Evolutionary conservation across 495 filamentous ascomycete genomes (phyloP).

Genomic region (Pyrenula aspistea): DNA sequence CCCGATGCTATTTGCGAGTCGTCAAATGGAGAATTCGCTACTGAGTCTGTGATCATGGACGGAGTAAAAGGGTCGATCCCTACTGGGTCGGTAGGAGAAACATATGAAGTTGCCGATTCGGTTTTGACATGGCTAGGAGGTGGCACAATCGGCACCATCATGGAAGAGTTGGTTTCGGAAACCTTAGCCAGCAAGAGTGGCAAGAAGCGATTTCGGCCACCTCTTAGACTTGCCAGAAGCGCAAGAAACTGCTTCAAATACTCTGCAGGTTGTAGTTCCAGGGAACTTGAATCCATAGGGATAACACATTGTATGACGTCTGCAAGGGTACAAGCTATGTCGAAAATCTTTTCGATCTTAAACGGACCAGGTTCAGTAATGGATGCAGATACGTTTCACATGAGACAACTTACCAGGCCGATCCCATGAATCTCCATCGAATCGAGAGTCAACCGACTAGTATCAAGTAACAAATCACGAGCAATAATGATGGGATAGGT

Average conservation of each 20-base stretch:
- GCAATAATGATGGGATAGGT: slow-evolving; percentile 59
- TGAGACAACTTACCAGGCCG: slow-evolving; percentile 41
- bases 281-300: slow-evolving; percentile 38
- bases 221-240: slow-evolving; percentile 55
- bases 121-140: not conserved
- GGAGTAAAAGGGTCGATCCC: not conserved
- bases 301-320: slow-evolving; percentile 60
- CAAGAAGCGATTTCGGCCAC: slow-evolving; percentile 56
- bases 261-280: slow-evolving; percentile 55
- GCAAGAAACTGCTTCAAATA: slow-evolving; percentile 58
- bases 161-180: slow-evolving; percentile 48
- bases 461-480: slow-evolving; percentile 55
- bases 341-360: slow-evolving; percentile 65
- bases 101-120: not conserved
- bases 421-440: slow-evolving; percentile 59
- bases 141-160: slow-evolving; percentile 36
- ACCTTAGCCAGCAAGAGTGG: slow-evolving; percentile 61
- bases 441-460: slow-evolving; percentile 48
- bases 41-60: not conserved
- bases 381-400: not conserved
- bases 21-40: not conserved
- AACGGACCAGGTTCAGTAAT: not conserved
- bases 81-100: not conserved
- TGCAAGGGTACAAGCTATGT: slow-evolving; percentile 58
- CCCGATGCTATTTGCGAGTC: not conserved